Percentiles rank a stretch among this genome's conserved stretches.
Evolutionary conservation across 129 eudicot species (phyloP).

Genomic region (Cynara cardunculus): DNA sequence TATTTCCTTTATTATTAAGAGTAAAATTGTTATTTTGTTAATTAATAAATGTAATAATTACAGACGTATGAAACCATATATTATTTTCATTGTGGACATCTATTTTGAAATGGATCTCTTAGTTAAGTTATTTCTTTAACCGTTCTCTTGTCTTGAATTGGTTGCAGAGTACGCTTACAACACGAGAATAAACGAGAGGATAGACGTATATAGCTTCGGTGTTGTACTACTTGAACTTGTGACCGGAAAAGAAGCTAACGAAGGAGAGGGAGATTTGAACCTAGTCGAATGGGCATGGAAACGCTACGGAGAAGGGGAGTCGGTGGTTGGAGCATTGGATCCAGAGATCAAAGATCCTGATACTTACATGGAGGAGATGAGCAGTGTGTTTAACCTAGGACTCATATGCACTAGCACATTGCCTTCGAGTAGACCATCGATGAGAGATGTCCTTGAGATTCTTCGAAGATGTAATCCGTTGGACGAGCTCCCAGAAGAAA

Average conservation of each 20-base stretch:
- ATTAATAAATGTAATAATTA: no score
- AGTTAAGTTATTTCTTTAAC: background rate
- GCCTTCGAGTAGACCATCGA: constrained; percentile 75
- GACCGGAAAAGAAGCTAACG: constrained; percentile 69
- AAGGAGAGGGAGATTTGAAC: constrained; percentile 47
- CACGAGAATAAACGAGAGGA: constrained; percentile 62
- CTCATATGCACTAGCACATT: constrained; percentile 69
- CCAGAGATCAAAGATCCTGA: constrained; percentile 45
- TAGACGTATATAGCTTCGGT: constrained; percentile 80
- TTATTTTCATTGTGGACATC: background rate
- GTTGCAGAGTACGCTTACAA: constrained; percentile 71
- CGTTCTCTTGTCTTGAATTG: background rate
- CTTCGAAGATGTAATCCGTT: constrained; percentile 42
- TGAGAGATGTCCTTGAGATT: constrained; percentile 72
- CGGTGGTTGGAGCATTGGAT: constrained; percentile 47
- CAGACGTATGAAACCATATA: background rate
- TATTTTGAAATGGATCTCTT: background rate
- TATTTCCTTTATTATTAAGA: no score
- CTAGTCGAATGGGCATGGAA: constrained; percentile 94
- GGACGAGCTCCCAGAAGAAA: constrained; percentile 19
- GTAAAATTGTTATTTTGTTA: no score
- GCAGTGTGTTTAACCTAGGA: constrained; percentile 53
- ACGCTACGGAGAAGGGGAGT: constrained; percentile 52
- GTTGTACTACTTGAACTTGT: constrained; percentile 81
- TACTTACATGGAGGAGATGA: constrained; percentile 51